Conservation (phyloP, 257 asterid genomes). For the Forsythia viridissima region DNA sequence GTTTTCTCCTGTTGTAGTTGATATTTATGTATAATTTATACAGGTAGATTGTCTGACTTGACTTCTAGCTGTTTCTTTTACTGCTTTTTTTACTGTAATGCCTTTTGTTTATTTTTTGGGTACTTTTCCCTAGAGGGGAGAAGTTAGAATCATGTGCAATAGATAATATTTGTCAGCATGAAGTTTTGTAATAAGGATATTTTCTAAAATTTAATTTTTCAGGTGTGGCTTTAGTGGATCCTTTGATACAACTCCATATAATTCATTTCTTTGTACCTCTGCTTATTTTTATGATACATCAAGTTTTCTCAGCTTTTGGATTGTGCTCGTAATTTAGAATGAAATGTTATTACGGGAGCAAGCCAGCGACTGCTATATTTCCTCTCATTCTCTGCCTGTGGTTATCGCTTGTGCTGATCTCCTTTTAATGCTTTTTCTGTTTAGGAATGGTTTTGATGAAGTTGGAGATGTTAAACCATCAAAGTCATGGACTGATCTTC, state of each 20-base stretch:
- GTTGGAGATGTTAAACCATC: conserved; percentile 37
- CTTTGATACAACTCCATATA: conserved; percentile 7
- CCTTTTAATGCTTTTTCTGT: conserved; percentile 30
- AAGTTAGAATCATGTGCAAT: background rate
- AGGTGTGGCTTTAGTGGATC: background rate
- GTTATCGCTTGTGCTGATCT: conserved; percentile 29
- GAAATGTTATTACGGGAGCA: conserved; percentile 10
- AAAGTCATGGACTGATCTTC: conserved; percentile 60
- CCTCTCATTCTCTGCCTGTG: conserved; percentile 14
- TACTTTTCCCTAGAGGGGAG: background rate
- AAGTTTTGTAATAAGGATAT: conserved; percentile 7
- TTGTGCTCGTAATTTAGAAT: background rate
- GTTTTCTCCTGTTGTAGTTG: background rate
- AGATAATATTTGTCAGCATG: background rate
- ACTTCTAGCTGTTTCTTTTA: background rate
- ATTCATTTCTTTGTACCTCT: background rate
- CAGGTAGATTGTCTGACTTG: background rate
- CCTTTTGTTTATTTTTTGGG: conserved; percentile 4
- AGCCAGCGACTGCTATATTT: conserved; percentile 15
- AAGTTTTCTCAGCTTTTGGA: background rate
- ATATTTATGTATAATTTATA: background rate
- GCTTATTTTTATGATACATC: background rate
- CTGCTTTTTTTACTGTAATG: background rate
- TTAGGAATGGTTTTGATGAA: conserved; percentile 47
- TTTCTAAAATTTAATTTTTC: conserved; percentile 5